Base-by-base conservation (phyloP, 1,284 basidiomycete genomes). In the Cutaneotrichosporon cavernicola region DNA sequence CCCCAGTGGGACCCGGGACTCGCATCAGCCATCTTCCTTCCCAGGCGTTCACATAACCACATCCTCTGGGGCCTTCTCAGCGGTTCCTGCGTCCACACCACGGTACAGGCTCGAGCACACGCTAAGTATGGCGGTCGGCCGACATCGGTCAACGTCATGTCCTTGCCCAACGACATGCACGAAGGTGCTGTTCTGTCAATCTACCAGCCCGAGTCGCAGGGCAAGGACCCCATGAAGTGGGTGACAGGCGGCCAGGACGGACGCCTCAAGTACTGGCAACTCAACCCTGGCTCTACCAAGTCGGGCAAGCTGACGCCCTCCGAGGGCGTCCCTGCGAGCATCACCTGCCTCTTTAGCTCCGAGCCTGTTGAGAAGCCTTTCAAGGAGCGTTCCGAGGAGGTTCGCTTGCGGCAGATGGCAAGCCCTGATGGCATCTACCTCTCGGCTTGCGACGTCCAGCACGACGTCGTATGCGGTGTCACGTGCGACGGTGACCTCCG, bases 181-280 rank as follows among this genome's bases (percentile, higher is more conserved):
- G 64, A 70, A 2, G 77, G 74, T 10, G 67, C 69, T 5, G 65
- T 80, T 4, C 53, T 63, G 1, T 72, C 75, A 43, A 70, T 80
- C 18, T 74, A 69, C 67, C 69, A 71, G 65, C 70, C 70, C 0
- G 69, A 69, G 22, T 36, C 49, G 0, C 68, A 62, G 5, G 62
- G 63, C 16, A 43, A 49, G 30, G 68, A 68, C n/a, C 56, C 63
- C 8, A n/a, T 69, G 9, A 64, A 72, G 49, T 80, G 76, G 71
- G 73, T 77, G 4, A 73, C 76, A 4, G 78, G 69, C 10, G 78
- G 79, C 3, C 68, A 69, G 31, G 79, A 81, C 61, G 79, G 79
- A 5, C 61, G 65, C n/a, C 70, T 78, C 53, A 80, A 80, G 65
- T 66, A 75, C 58, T 80, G 79, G 79, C 63, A 71, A 38, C 66